phyloP scores from a whole-genome alignment of 176 grass and related monocot species.

The Poa pratensis region DNA sequence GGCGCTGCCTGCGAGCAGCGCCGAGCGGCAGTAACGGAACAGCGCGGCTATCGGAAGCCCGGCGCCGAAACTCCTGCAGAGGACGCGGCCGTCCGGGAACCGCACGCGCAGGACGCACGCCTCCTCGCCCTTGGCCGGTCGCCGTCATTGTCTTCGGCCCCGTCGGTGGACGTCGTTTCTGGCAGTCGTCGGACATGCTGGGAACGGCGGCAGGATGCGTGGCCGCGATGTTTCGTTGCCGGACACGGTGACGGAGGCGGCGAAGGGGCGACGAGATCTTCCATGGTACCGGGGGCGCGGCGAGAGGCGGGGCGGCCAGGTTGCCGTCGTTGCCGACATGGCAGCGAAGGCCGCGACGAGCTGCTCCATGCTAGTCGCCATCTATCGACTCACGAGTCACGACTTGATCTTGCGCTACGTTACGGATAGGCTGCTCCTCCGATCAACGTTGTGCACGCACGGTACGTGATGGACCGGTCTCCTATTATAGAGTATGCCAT shows the following conservation, averaged over 20 bases:
- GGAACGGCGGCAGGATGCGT: no score
- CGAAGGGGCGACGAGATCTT: slow-evolving; percentile 10
- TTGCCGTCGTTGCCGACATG: not conserved
- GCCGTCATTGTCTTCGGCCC: not conserved
- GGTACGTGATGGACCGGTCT: no score
- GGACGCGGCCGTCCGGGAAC: not conserved
- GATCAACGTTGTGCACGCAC: no score
- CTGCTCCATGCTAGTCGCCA: not conserved
- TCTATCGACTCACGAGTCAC: no score
- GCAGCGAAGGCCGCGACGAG: slow-evolving; percentile 8
- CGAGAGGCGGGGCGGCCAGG: not conserved
- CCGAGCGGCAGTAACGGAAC: slow-evolving; percentile 21
- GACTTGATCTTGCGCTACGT: no score
- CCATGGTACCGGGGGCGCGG: not conserved
- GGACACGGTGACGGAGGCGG: not conserved
- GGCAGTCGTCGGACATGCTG: no score
- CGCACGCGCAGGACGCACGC: slow-evolving; percentile 11
- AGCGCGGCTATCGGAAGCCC: not conserved
- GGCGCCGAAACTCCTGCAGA: not conserved
- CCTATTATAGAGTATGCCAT: no score
- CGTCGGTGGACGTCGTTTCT: not conserved
- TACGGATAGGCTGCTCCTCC: no score
- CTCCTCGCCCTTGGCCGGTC: slow-evolving; percentile 20
- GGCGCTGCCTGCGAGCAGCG: not conserved
- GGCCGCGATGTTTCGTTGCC: no score